Evolutionary conservation across 345 rosid genomes (phyloP).

Genomic region (Durio zibethinus): DNA sequence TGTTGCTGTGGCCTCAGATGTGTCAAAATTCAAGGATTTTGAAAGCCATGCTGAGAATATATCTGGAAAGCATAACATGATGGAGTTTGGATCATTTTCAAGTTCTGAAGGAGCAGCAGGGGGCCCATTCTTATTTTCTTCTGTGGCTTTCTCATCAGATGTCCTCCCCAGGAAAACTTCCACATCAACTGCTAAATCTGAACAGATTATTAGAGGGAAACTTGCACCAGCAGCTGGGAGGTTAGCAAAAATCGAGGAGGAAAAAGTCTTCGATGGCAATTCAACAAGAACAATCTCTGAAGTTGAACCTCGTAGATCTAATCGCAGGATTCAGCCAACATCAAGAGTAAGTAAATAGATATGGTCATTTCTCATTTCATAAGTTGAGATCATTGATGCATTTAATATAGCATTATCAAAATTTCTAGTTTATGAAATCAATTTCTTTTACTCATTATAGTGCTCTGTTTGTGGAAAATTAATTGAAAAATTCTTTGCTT

Average conservation of each 20-base stretch:
- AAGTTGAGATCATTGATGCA: not conserved
- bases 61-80: constrained; percentile 33
- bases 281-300: constrained; percentile 42
- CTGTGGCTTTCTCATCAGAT: constrained; percentile 38
- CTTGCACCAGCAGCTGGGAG: constrained; percentile 45
- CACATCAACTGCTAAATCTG: constrained; percentile 34
- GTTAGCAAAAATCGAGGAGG: constrained; percentile 56
- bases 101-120: constrained; percentile 41
- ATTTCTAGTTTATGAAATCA: not conserved
- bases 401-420: not conserved
- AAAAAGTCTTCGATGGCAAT: constrained; percentile 36
- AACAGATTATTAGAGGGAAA: constrained; percentile 39
- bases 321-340: constrained; percentile 93
- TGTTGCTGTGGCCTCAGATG: constrained; percentile 30
- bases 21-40: constrained; percentile 41
- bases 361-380: not conserved
- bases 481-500: not conserved
- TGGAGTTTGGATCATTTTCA: constrained; percentile 39
- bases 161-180: constrained; percentile 36
- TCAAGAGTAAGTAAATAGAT: constrained; percentile 64
- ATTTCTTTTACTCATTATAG: not conserved
- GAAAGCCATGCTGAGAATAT: constrained; percentile 34
- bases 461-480: not conserved
- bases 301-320: constrained; percentile 88
- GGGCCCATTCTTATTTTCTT: constrained; percentile 47